Conservation (phyloP, 257 asterid species). For the Fraxinus anomala region DNA sequence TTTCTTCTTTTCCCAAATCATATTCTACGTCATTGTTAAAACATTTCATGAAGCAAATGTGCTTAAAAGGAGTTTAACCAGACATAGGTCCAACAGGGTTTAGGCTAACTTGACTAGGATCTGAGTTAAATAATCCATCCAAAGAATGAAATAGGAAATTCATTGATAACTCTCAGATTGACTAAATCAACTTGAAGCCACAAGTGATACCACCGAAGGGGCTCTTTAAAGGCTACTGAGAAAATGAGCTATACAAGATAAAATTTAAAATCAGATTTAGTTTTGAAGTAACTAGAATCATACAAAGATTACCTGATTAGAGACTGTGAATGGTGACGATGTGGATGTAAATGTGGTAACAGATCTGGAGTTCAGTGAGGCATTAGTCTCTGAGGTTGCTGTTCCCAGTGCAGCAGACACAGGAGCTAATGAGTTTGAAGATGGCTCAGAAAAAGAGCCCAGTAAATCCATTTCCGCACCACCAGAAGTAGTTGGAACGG, state of each 20-base stretch:
- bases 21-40: not conserved
- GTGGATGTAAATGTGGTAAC: constrained; percentile 47
- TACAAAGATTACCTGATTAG: constrained; percentile 56
- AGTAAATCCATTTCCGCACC: constrained; percentile 71
- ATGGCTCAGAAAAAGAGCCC: constrained; percentile 69
- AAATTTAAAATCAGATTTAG: not conserved
- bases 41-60: not conserved
- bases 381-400: constrained; percentile 48
- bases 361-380: constrained; percentile 41
- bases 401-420: constrained; percentile 54
- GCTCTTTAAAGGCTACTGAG: not conserved
- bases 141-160: not conserved
- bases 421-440: constrained; percentile 67
- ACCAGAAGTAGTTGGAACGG: constrained; percentile 39
- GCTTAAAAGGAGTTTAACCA: not conserved
- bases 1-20: not conserved
- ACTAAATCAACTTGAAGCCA: not conserved
- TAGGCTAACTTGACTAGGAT: not conserved
- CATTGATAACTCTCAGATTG: not conserved
- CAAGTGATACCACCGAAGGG: not conserved
- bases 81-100: not conserved
- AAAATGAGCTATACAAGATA: not conserved
- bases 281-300: not conserved
- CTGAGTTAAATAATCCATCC: not conserved
- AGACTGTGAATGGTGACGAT: constrained; percentile 40